Base-by-base conservation (phyloP, 1,139 yeast species). In the Diutina sp. region DNA sequence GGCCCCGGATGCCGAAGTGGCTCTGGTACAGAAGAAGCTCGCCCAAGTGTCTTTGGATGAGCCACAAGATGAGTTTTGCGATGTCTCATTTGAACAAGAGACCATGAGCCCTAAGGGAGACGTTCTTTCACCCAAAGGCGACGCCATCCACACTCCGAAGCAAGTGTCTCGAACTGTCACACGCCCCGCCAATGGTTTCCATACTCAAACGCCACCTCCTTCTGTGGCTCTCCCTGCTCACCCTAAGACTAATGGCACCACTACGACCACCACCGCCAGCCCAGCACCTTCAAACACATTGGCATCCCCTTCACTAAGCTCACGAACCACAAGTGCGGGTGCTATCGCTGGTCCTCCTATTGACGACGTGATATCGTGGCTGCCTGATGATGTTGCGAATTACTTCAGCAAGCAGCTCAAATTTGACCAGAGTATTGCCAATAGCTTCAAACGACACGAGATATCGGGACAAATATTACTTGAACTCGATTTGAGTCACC, bases 381-480 rank as follows among this genome's bases (percentile, higher is more conserved):
- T 89, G 1, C 95, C 98, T 0, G 80, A 80, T 57, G 91, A 93
- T 63, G 98, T 95, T 1, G 77, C 88, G 1, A 78, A 84, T 8
- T 90, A 89, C 69, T 89, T 93, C 65, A 78, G 83, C 4, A 63
- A 72, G 51, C 77, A 78, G 28, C 72, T 84, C 46, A 95, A 95
- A 1, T 90, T 89, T 65, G 96, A 88, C 62, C 69, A 79, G 56
- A 81, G 77, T 30, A 81, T 88, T 14, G 85, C 95, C 1, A 84
- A 86, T 1, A 84, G 88, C 65, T 95, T 95, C 69, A 82, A 86
- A 6, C 80, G 85, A 62, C 99, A 93, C 70, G 89, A 90, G 64
- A 90, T 93, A 59, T 85, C 93, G 0, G 99, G 99, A 18, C 75
- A 82, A 3, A 91, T 93, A 56, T 72, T 93, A 56, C 75, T 93